A percentile compares a stretch with the other conserved stretches of the same genome.
Evolutionary conservation across 305 asterid species (phyloP).

Genomic region (Nicotiana rustica): DNA sequence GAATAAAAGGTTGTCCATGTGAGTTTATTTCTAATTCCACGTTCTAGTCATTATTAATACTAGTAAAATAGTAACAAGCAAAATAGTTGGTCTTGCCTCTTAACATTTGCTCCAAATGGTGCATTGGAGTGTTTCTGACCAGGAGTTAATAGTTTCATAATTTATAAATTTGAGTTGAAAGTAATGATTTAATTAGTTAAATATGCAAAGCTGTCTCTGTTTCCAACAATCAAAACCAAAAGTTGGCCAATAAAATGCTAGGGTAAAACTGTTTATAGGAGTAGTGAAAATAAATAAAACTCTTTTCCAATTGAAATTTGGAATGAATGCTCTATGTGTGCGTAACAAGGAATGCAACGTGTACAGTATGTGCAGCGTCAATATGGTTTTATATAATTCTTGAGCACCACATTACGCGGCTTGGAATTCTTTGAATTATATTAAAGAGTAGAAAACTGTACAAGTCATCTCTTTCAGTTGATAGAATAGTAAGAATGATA

Average conservation of each 20-base stretch:
- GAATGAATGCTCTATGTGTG: neutral
- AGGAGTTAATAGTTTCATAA: too few relatives aligned
- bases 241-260: neutral
- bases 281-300: neutral
- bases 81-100: neutral
- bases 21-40: neutral
- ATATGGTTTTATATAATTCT: neutral
- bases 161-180: too few relatives aligned
- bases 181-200: too few relatives aligned
- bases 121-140: too few relatives aligned
- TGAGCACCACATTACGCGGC: constrained; percentile 25
- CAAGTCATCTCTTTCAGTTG: constrained; percentile 25
- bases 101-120: neutral
- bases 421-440: neutral
- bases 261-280: neutral
- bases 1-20: neutral
- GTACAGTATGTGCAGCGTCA: constrained; percentile 24
- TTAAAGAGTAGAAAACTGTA: neutral
- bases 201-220: neutral
- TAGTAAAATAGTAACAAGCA: neutral
- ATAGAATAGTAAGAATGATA: neutral
- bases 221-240: neutral
- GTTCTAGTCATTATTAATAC: neutral
- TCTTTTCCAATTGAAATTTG: neutral
- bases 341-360: constrained; percentile 21